Evolutionary conservation across 306 rosid genomes (phyloP).

Genomic region (Cajanus cajan): DNA sequence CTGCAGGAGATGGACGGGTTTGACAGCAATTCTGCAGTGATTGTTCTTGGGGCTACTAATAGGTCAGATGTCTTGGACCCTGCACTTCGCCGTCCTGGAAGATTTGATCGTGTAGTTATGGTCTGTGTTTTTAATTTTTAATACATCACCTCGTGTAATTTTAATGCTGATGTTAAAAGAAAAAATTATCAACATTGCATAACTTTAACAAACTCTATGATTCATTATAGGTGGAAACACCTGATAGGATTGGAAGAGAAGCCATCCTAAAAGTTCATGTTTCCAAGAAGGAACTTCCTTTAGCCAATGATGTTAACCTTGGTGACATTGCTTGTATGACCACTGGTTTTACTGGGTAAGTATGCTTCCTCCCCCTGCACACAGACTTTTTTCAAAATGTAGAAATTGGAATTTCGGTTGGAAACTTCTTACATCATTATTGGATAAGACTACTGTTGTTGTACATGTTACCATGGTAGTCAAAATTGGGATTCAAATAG

Average conservation of each 20-base stretch:
- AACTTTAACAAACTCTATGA: conserved; percentile 4
- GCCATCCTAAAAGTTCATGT: conserved; percentile 82
- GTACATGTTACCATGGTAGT: not conserved
- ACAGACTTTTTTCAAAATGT: conserved; percentile 10
- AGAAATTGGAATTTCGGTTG: conserved; percentile 13
- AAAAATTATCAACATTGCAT: conserved; percentile 7
- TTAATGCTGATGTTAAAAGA: conserved; percentile 9
- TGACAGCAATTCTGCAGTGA: conserved; percentile 93
- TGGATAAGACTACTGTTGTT: not conserved
- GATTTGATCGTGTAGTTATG: conserved; percentile 95
- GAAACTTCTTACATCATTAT: not conserved
- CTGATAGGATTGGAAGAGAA: conserved; percentile 90
- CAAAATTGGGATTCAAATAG: too few species aligned
- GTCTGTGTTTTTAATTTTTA: conserved; percentile 47
- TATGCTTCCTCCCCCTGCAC: not conserved
- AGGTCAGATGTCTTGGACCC: conserved; percentile 90
- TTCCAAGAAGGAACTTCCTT: conserved; percentile 88
- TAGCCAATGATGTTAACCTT: conserved; percentile 67
- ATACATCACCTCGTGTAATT: conserved; percentile 18
- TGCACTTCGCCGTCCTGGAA: conserved; percentile 99
- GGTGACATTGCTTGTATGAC: conserved; percentile 90
- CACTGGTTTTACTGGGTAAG: conserved; percentile 94
- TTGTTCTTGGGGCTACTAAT: conserved; percentile 97
- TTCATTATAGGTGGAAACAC: conserved; percentile 76
- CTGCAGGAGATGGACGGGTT: conserved; percentile 98